Percentiles rank a stretch among this genome's conserved stretches.
These are phyloP conservation scores for Debaryomyces udenii DNA, from an alignment of 1,139 yeast species.

Conservation along the genomic window DNA sequence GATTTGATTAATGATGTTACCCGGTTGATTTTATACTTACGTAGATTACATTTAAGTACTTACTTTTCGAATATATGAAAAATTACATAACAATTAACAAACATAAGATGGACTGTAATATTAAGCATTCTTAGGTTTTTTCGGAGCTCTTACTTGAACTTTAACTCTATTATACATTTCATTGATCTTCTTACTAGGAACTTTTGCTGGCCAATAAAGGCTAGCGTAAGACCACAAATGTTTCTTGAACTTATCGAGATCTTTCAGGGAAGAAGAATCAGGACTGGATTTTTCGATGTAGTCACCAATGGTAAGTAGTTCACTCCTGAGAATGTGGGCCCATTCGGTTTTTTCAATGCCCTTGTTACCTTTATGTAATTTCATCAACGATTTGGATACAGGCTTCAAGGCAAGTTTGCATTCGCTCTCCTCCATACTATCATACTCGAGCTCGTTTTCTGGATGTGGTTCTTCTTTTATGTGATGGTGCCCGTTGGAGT, in stretches of 20 bases:
- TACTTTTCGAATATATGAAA: slow-evolving; percentile 1
- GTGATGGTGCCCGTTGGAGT: slow-evolving; percentile 12
- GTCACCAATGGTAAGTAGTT: slow-evolving; percentile 79
- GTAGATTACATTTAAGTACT: background rate
- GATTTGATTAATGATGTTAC: slow-evolving; percentile 10
- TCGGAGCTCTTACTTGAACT: slow-evolving; percentile 17
- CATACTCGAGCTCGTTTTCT: slow-evolving; percentile 62
- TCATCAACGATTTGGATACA: slow-evolving; percentile 71
- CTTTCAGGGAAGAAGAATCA: slow-evolving; percentile 17
- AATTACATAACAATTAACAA: slow-evolving; percentile 7
- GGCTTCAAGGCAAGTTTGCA: slow-evolving; percentile 72
- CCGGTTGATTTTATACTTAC: slow-evolving; percentile 8
- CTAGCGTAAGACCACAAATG: slow-evolving; percentile 94
- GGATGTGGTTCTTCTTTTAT: slow-evolving; percentile 18
- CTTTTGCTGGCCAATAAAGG: slow-evolving; percentile 91
- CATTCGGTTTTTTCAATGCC: slow-evolving; percentile 86
- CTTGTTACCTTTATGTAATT: slow-evolving; percentile 75
- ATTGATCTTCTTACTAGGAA: slow-evolving; percentile 76
- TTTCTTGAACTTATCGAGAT: slow-evolving; percentile 48
- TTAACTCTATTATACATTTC: slow-evolving; percentile 80
- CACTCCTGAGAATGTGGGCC: slow-evolving; percentile 74
- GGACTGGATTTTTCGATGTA: slow-evolving; percentile 43
- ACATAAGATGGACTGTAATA: background rate
- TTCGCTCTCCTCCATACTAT: slow-evolving; percentile 76
- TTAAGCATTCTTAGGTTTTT: slow-evolving; percentile 12